Conservation (phyloP, 2,329 filamentous ascomycete genomes). For the Trichoderma atrobrunneum region DNA sequence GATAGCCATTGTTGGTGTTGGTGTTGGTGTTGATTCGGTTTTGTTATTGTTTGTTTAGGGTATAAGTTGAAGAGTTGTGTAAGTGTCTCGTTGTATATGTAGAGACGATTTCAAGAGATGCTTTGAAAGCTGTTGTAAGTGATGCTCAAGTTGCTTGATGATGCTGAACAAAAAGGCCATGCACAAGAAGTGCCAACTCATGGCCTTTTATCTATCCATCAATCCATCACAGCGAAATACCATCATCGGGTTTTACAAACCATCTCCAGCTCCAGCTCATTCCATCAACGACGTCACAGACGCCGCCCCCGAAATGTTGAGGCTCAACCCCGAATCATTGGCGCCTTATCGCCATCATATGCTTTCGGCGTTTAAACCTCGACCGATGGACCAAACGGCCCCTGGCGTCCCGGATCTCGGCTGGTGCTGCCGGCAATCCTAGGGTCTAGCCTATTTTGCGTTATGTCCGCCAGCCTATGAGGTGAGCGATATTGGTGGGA, state of each 20-base stretch:
- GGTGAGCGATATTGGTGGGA: neutral
- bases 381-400: neutral
- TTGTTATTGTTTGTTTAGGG: neutral
- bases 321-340: neutral
- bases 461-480: neutral
- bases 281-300: neutral
- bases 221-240: neutral
- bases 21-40: neutral
- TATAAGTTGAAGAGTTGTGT: neutral
- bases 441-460: neutral
- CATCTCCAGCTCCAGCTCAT: neutral
- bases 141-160: neutral
- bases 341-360: neutral
- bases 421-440: neutral
- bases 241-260: neutral
- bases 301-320: neutral
- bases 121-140: neutral
- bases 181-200: neutral
- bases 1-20: constrained; percentile 4
- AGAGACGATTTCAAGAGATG: neutral
- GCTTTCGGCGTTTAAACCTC: neutral
- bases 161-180: neutral
- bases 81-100: neutral
- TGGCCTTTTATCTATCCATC: neutral
- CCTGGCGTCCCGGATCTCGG: neutral